These are phyloP conservation scores for Boletus subparvulus DNA, from an alignment of 768 basidiomycete genomes.

Conservation along the genomic window DNA sequence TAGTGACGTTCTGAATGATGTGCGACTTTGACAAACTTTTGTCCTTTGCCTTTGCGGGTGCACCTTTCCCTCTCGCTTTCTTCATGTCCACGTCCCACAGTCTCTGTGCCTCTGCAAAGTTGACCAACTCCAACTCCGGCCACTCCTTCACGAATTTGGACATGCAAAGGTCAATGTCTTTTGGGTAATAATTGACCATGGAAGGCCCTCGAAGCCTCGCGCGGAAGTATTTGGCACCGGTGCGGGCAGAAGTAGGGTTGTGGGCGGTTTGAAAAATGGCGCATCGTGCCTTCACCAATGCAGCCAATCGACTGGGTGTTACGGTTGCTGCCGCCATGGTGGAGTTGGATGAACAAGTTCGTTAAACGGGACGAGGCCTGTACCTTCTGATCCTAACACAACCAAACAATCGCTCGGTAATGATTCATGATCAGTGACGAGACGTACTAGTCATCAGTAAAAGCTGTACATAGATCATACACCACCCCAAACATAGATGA, in stretches of 20 bases:
- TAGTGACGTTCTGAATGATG: background rate
- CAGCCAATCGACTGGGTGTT: constrained; percentile 52
- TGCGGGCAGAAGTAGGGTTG: constrained; percentile 79
- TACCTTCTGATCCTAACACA: too few species aligned
- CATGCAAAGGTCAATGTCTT: constrained; percentile 55
- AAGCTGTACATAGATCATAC: too few species aligned
- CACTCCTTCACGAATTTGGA: constrained; percentile 48
- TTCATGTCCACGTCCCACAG: constrained; percentile 64
- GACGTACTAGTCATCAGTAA: too few species aligned
- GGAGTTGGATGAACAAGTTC: too few species aligned
- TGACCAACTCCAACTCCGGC: constrained; percentile 58
- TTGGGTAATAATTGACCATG: constrained; percentile 83
- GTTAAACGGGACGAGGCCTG: too few species aligned
- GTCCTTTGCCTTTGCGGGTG: constrained; percentile 67
- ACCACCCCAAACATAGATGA: too few species aligned
- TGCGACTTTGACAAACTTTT: constrained; percentile 46
- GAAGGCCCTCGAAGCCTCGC: constrained; percentile 79
- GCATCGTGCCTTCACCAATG: constrained; percentile 65
- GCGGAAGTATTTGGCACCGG: constrained; percentile 90
- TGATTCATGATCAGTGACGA: too few species aligned
- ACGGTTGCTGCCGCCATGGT: constrained; percentile 37
- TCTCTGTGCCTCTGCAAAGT: constrained; percentile 62
- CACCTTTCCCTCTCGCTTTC: constrained; percentile 61
- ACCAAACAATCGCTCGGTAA: too few species aligned
- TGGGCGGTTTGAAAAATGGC: constrained; percentile 83